Conservation (phyloP, 2,329 filamentous ascomycete species). For the Claviceps monticola region DNA sequence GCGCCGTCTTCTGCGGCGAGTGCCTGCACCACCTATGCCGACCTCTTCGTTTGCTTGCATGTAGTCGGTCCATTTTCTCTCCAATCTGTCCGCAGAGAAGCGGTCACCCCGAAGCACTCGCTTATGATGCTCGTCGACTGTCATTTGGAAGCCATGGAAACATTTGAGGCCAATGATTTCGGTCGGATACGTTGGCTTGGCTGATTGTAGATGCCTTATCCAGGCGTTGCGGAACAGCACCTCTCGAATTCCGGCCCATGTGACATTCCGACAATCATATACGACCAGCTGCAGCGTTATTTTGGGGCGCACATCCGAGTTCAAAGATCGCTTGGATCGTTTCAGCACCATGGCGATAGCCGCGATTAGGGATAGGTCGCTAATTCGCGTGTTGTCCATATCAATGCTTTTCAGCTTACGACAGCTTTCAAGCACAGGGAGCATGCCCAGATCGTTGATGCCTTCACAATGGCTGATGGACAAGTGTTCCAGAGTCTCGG, state of each 20-base stretch:
- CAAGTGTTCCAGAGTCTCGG: constrained; percentile 57
- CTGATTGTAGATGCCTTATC: constrained; percentile 35
- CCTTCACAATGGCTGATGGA: constrained; percentile 84
- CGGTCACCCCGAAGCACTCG: constrained; percentile 68
- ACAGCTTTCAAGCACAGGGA: constrained; percentile 68
- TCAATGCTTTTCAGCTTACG: constrained; percentile 56
- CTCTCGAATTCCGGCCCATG: constrained; percentile 82
- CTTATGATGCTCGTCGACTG: constrained; percentile 85
- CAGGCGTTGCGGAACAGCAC: constrained; percentile 76
- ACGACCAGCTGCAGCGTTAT: constrained; percentile 64
- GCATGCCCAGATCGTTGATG: constrained; percentile 69
- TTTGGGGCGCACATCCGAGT: constrained; percentile 28
- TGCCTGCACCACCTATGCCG: constrained; percentile 50
- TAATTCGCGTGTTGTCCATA: constrained; percentile 87
- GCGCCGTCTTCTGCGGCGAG: constrained; percentile 57
- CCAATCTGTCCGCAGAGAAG: constrained; percentile 59
- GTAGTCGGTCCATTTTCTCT: constrained; percentile 84
- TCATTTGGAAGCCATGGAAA: constrained; percentile 91
- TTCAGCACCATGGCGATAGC: constrained; percentile 65
- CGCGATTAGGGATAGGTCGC: constrained; percentile 73
- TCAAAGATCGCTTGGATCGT: constrained; percentile 36
- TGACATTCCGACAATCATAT: constrained; percentile 85
- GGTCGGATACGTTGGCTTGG: constrained; percentile 45
- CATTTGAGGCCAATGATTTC: constrained; percentile 82
- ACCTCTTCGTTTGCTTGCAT: constrained; percentile 89